Evolutionary conservation across 2,329 filamentous ascomycete species (phyloP), one percentile per base, ranked within the genome.

Genomic region (Coleophoma eucalyptorum): DNA sequence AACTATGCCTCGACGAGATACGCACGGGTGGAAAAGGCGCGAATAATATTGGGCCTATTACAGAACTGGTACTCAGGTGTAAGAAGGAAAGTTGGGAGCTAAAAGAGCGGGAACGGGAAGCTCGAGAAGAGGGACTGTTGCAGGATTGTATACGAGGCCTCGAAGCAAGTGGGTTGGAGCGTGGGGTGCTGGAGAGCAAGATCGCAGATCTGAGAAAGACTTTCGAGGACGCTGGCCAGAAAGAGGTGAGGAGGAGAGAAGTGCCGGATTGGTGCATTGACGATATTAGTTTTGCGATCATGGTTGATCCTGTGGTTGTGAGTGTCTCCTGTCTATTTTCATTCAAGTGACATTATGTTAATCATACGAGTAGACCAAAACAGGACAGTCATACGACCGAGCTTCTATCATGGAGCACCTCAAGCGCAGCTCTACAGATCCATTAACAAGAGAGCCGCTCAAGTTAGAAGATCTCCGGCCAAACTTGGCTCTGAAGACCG

Each of bases 381-480:
- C 87, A 1, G 94, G 94, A 12, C 89, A 92, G 57, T 94, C 88
- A 1, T 99, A 96, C 66, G 94, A 97, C 67, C 81, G 93, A 40
- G 79, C 89, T 0, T 89, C 89, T 15, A 87, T 99, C 54, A 77
- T 91, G 63, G 90, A 96, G 68, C 91, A 97, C 65, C 76, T 99
- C 21, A 86, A 87, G 61, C 78, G 87, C 19, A 82, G 82, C 33
- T 77, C 78, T 1, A 87, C 81, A 13, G 94, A 99, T 66, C 94
- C 94, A 0, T 68, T 97, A 34, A 97, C 93, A 1, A 78, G 93
- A 40, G 86, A 91, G 55, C 83, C 87, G 0, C 76, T 97, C 45
- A 71, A 70, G 0, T 74, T 82, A 1, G 72, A 76, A 1, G 90
- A 97, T 42, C 68, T 97, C 49, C 77, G 91, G 40, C 87, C 90